Evolutionary conservation across 192 early-diverging fungal genomes (phyloP).

Genomic region (Linnemannia hyalina): DNA sequence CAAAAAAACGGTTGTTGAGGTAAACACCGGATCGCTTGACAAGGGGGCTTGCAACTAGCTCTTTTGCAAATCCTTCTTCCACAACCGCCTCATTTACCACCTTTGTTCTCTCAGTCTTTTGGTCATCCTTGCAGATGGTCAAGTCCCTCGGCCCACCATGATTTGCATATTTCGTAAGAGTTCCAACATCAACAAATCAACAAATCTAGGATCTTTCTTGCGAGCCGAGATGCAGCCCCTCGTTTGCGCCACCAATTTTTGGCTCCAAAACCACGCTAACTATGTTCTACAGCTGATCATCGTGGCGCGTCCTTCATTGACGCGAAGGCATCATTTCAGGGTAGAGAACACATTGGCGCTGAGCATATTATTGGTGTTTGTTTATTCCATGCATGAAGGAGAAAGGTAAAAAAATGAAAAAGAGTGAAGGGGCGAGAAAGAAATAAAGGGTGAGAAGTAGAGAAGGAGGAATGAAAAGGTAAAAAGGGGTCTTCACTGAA

Average conservation of each 20-base stretch:
- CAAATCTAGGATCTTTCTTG: background rate
- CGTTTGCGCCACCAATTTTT: background rate
- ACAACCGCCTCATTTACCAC: background rate
- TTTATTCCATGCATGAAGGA: background rate
- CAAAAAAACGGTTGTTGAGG: background rate
- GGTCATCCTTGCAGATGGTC: background rate
- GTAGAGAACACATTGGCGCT: background rate
- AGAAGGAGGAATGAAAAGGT: background rate
- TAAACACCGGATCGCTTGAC: conserved; percentile 6
- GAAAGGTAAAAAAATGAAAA: background rate
- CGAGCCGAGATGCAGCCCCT: background rate
- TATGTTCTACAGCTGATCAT: background rate
- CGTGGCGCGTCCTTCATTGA: background rate
- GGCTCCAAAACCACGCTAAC: background rate
- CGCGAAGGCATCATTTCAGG: background rate
- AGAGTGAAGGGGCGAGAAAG: background rate
- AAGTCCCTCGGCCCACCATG: background rate
- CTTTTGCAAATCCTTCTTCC: background rate
- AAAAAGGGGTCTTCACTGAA: conserved; percentile 15
- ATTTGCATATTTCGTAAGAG: background rate
- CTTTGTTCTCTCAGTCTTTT: background rate
- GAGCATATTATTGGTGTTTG: too few relatives aligned
- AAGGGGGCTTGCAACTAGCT: background rate
- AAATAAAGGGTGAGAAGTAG: background rate
- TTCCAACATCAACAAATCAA: conserved; percentile 3